Base-by-base conservation (phyloP, 306 rosid species). In the Dryas alaskensis region DNA sequence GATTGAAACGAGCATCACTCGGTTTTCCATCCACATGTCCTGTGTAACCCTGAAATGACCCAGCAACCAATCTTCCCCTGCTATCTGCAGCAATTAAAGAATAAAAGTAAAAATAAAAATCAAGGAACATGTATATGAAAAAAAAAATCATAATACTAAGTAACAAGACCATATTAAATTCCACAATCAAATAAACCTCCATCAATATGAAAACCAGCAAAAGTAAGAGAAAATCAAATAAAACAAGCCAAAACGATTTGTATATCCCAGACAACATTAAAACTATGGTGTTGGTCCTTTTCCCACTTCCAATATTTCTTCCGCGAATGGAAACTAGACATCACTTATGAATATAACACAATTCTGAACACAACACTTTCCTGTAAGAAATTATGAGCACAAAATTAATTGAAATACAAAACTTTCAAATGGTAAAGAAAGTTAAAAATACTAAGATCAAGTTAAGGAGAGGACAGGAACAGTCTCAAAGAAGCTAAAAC, bases 1-100 rank as follows among this genome's bases (percentile, higher is more conserved):
- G 96, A 87, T 92, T 88, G 79, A 92, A 94, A 77, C 95, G 96
- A 53, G 96, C 93, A 58, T 94, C 99, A 40, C 92, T 94, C 45
- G 97, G 92, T 76, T 94, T 94, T 42, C 99, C 99, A 78, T 94
- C 99, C 39, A 87, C 90, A 78, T 94, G 97, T 58, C 97, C 97
- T 16, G 91, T 83, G 83, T 88, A 65, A 22, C 99, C 99, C 82
- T 91, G 96, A 84, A 94, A 94, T 65, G 99, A 94, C n/a, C 97
- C 97, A 49, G 99, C 99, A 69, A 94, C 95, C 80, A 94, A 84
- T 82, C 99, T 92, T 73, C 89, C 99, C 85, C 97, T 86, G 81
- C 99, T 94, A 83, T 94, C 99, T 94, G 96, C 89, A 84, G 62
- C 62, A 75, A 72, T 52, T 59, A 54, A 59, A 19, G 16, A 50